Evolutionary conservation across 257 asterid genomes (phyloP), one percentile per base, ranked within the genome.

Genomic region (Leonotis leonurus): DNA sequence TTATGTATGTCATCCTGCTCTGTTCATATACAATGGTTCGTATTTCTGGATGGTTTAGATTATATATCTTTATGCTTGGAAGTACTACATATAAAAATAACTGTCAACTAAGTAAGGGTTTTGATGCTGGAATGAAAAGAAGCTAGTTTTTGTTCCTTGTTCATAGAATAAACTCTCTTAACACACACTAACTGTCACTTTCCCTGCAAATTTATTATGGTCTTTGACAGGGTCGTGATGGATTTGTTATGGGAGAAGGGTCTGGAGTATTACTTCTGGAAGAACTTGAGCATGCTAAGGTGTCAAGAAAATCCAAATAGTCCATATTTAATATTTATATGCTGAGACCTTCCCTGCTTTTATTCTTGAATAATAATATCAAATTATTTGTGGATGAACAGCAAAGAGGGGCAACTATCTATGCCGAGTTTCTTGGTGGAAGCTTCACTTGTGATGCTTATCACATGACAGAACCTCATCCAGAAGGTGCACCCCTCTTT

Each of bases 181-280:
- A 2, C 21, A 21, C 13, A 11, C 22, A 13, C 8, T 13, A 11
- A 12, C 56, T 46, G 25, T 54, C 63, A 21, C 54, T 41, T 66
- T 48, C 26, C 43, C 12, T 25, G 1, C 30, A 14, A 58, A 37
- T 48, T 56, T 18, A 63, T 53, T 60, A 50, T 58, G 50, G n/a
- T 59, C 35, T 68, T 66, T 60, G 49, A 73, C 83, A 91, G 98
- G 83, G 80, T 66, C 96, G 96, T 24, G 96, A 91, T 76, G 98
- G 98, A 33, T 91, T 91, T 77, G 98, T 91, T 40, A 84, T 91
- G 98, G 98, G 98, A 69, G 98, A 91, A 84, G 98, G 98, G 49
- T 79, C 96, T 72, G 98, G 96, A 65, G 98, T 88, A 68, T 74
- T 91, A 73, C 92, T 91, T 7, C 64, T 91, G 77, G 98, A 91